Conservation (phyloP, 2,329 filamentous ascomycete genomes). For the Lachnellula willkommii region DNA sequence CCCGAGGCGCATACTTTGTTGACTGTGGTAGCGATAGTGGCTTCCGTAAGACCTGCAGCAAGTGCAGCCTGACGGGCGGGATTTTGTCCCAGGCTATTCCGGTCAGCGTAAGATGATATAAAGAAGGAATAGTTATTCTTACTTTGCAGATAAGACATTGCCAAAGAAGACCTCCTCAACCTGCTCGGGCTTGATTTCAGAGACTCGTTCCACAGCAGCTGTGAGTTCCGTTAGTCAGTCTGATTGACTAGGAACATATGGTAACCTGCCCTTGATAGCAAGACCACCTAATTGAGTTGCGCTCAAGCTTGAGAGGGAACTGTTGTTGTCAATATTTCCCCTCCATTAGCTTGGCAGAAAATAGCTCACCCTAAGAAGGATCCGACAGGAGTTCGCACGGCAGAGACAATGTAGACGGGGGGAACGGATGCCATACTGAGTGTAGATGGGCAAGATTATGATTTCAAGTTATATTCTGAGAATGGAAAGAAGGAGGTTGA, state of each 20-base stretch:
- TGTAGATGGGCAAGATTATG: background rate
- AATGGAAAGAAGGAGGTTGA: background rate
- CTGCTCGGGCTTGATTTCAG: conserved; percentile 79
- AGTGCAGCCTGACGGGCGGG: conserved; percentile 93
- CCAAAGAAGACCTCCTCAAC: conserved; percentile 97
- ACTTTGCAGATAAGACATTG: conserved; percentile 97
- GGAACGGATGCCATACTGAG: conserved; percentile 70
- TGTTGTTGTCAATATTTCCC: conserved; percentile 36
- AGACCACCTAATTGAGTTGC: conserved; percentile 83
- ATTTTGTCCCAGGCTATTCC: conserved; percentile 79
- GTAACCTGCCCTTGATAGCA: conserved; percentile 75
- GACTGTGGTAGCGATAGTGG: conserved; percentile 81
- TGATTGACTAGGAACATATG: background rate
- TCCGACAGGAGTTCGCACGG: conserved; percentile 83
- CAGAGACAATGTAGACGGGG: conserved; percentile 93
- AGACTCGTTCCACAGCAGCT: conserved; percentile 78
- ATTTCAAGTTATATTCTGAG: background rate
- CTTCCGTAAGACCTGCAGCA: conserved; percentile 75
- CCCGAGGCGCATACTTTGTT: conserved; percentile 99
- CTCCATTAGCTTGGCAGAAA: conserved; percentile 43
- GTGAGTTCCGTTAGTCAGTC: conserved; percentile 10
- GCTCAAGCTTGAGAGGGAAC: conserved; percentile 80
- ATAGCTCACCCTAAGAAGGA: conserved; percentile 83
- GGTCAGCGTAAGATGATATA: conserved; percentile 10
- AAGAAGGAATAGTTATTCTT: conserved; percentile 31